Percentiles rank a stretch among this genome's conserved stretches.
Conservation (phyloP, 129 eudicot genomes). For the Flaveria ramosissima region DNA sequence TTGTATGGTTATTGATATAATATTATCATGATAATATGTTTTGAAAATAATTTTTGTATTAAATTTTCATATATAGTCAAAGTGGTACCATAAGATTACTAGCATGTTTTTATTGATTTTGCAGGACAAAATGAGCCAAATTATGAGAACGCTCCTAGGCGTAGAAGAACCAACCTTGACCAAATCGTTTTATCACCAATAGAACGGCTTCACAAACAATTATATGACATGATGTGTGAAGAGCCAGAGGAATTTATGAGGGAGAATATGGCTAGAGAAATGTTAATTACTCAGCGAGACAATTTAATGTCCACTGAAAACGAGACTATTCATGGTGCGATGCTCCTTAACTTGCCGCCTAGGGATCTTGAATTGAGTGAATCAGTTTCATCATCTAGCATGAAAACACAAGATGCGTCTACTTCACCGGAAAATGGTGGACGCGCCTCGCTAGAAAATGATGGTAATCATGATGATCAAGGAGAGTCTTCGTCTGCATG, state of each 20-base stretch:
- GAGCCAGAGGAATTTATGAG: not conserved
- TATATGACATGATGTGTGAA: constrained; percentile 16
- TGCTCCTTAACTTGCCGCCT: constrained; percentile 12
- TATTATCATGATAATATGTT: not conserved
- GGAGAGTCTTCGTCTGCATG: constrained; percentile 6
- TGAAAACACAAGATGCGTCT: not conserved
- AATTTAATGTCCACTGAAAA: not conserved
- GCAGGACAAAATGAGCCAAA: not conserved
- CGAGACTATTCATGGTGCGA: constrained; percentile 37
- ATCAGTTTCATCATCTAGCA: not conserved
- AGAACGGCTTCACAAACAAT: constrained; percentile 29
- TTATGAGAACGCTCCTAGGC: constrained; percentile 28
- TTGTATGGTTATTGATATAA: too few relatives aligned
- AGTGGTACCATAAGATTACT: not conserved
- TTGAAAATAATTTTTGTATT: not conserved
- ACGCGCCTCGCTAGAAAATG: not conserved
- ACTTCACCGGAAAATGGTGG: not conserved
- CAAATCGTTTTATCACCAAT: constrained; percentile 21
- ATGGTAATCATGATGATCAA: not conserved
- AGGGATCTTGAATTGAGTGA: not conserved
- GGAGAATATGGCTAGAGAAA: not conserved
- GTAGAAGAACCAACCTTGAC: constrained; percentile 30
- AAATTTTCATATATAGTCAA: not conserved
- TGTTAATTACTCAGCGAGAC: constrained; percentile 7
- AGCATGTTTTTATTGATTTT: not conserved